Evolutionary conservation across 805 yeast species (phyloP), one percentile per base, ranked within the genome.

Genomic region (Kurtzmaniella fragi): DNA sequence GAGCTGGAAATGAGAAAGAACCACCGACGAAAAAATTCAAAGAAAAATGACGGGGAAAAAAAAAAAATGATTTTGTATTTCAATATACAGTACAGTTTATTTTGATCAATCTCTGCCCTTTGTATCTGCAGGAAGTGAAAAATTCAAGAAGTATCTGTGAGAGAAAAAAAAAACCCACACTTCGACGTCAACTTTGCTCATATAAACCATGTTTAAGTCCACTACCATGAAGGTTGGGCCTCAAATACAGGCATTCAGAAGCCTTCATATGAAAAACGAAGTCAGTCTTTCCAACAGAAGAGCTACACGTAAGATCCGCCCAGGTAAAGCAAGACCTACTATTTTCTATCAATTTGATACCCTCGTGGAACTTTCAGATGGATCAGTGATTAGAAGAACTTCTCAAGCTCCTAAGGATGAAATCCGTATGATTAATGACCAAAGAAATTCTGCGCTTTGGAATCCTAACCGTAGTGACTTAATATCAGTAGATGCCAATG

Each of bases 241-340:
- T 20, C 25, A 20, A 20, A 20, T 20, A 20, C 25, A 20, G 25
- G 25, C 25, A 20, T 20, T 20, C 12, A 26, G 42, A 39, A 40
- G 37, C 30, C 37, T 54, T 16, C 35, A 53, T 5, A 54, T 55
- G 54, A 48, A 49, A 34, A 65, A 65, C 25, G 73, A 69, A 34
- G 74, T 68, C 25, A 64, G 64, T 38, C 65, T 69, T 34, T 67
- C 72, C 35, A 58, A 53, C 42, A 58, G 71, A 54, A 75, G 91
- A 64, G 88, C 87, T 37, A 59, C 75, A 62, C 81, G 77, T 57
- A 82, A 78, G 58, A 83, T 85, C 50, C 62, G 68, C 43, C 62
- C 82, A 40, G 97, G 97, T 40, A 84, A 84, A 58, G 89, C 96
- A 13, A 78, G 97, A 62, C 97, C 98, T 2, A 89, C 96, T 27